Conservation (phyloP, 1,284 basidiomycete species). For the Erythrobasidium hasegawianum region DNA sequence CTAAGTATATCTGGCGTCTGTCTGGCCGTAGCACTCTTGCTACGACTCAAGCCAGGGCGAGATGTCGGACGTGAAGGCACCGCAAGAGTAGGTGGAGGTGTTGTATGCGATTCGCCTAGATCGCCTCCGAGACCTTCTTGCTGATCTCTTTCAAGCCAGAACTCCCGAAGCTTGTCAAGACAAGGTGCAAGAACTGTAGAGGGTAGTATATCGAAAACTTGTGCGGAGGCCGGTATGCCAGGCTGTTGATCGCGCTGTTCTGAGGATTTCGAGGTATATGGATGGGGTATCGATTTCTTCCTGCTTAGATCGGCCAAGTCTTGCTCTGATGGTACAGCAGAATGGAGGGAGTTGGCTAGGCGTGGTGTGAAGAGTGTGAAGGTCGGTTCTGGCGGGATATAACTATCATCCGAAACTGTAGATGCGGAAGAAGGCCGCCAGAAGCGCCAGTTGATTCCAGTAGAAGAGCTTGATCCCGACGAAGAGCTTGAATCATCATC, state of each 20-base stretch:
- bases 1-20: slow-evolving; percentile 5
- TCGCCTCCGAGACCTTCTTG: slow-evolving; percentile 41
- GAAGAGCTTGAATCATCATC: slow-evolving; percentile 33
- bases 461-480: slow-evolving; percentile 36
- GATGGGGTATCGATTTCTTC: slow-evolving; percentile 13
- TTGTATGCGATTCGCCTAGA: slow-evolving; percentile 36
- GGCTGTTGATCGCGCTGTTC: slow-evolving; percentile 21
- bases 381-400: slow-evolving; percentile 42
- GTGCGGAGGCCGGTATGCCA: background rate
- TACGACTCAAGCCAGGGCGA: background rate
- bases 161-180: slow-evolving; percentile 40
- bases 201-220: slow-evolving; percentile 39
- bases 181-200: slow-evolving; percentile 38
- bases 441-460: slow-evolving; percentile 44
- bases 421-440: slow-evolving; percentile 42
- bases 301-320: slow-evolving; percentile 27
- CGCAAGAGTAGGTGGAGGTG: background rate
- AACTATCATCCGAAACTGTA: slow-evolving; percentile 31
- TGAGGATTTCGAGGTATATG: slow-evolving; percentile 30
- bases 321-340: slow-evolving; percentile 37
- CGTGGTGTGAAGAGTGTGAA: slow-evolving; percentile 43
- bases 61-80: too few relatives aligned
- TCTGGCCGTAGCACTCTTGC: slow-evolving; percentile 1
- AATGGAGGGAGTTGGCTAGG: slow-evolving; percentile 34
- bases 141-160: slow-evolving; percentile 43